A percentile compares a stretch with the other conserved stretches of the same genome.
Evolutionary conservation across 1,284 basidiomycete genomes (phyloP).

Genomic region (Anthracocystis walkeri): DNA sequence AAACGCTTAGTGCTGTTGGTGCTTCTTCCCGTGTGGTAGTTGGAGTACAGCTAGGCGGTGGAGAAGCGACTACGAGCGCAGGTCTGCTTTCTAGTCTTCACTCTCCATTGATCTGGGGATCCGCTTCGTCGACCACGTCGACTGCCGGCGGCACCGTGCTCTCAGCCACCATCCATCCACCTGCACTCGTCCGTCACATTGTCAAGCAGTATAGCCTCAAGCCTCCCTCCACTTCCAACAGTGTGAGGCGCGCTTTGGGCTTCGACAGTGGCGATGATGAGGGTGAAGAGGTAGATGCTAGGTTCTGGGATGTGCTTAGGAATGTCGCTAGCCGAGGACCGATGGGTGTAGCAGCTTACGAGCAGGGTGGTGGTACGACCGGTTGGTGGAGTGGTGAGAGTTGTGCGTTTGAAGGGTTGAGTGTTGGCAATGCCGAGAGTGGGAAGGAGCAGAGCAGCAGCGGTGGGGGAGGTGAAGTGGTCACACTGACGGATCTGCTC

Average conservation of each 20-base stretch:
- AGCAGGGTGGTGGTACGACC: slow-evolving; percentile 29
- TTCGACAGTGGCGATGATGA: slow-evolving; percentile 21
- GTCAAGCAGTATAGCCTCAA: slow-evolving; percentile 54
- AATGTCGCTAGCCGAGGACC: slow-evolving; percentile 49
- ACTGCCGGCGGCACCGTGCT: slow-evolving; percentile 35
- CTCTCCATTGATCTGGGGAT: slow-evolving; percentile 50
- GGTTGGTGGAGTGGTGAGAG: slow-evolving; percentile 52
- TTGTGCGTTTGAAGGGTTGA: slow-evolving; percentile 28
- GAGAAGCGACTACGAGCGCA: slow-evolving; percentile 18
- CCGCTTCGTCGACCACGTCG: background rate
- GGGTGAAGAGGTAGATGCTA: slow-evolving; percentile 35
- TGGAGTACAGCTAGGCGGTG: slow-evolving; percentile 39
- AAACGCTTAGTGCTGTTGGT: slow-evolving; percentile 18
- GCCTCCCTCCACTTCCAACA: slow-evolving; percentile 36
- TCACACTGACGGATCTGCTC: slow-evolving; percentile 31
- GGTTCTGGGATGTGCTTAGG: slow-evolving; percentile 59
- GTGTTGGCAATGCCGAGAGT: background rate
- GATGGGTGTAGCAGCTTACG: slow-evolving; percentile 38
- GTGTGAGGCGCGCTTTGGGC: slow-evolving; percentile 27
- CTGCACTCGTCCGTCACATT: slow-evolving; percentile 47
- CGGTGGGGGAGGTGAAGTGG: background rate
- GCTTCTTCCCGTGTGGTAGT: slow-evolving; percentile 50
- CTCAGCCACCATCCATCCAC: slow-evolving; percentile 33
- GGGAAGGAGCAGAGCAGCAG: background rate
- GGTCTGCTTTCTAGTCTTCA: slow-evolving; percentile 35